phyloP scores from a whole-genome alignment of 495 filamentous ascomycete species.

The Collariella sp. region DNA sequence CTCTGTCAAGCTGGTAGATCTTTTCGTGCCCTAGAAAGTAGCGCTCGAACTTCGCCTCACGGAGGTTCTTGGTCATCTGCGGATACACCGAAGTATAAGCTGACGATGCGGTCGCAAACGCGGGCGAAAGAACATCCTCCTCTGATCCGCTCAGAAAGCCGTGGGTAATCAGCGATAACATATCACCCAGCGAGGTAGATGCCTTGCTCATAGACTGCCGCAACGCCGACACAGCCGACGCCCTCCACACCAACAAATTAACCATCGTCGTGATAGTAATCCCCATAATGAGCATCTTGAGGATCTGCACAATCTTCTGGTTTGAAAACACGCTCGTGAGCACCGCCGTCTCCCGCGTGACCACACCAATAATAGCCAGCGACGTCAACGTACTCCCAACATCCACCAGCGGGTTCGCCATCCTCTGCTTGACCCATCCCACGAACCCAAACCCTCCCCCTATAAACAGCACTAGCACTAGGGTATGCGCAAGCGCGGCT shows the following conservation, averaged over 20 bases:
- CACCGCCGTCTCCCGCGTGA: constrained; percentile 87
- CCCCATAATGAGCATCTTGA: constrained; percentile 88
- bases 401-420: constrained; percentile 80
- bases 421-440: constrained; percentile 84
- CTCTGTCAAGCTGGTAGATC: constrained; percentile 70
- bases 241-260: constrained; percentile 69
- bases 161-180: constrained; percentile 73
- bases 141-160: constrained; percentile 83
- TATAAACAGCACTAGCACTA: constrained; percentile 80
- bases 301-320: constrained; percentile 74
- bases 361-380: constrained; percentile 82
- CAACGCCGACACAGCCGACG: constrained; percentile 68
- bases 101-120: constrained; percentile 57
- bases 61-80: constrained; percentile 67
- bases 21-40: constrained; percentile 75
- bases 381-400: constrained; percentile 84
- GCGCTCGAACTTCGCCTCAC: constrained; percentile 86
- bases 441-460: constrained; percentile 84
- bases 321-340: constrained; percentile 71
- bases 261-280: constrained; percentile 67
- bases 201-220: constrained; percentile 65
- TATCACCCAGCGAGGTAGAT: constrained; percentile 68
- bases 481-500: constrained; percentile 62
- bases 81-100: constrained; percentile 62
- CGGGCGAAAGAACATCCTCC: constrained; percentile 55